A percentile compares a stretch with the other conserved stretches of the same genome.
Evolutionary conservation across 148 eudicot genomes (phyloP).

Genomic region (Drosera capensis): DNA sequence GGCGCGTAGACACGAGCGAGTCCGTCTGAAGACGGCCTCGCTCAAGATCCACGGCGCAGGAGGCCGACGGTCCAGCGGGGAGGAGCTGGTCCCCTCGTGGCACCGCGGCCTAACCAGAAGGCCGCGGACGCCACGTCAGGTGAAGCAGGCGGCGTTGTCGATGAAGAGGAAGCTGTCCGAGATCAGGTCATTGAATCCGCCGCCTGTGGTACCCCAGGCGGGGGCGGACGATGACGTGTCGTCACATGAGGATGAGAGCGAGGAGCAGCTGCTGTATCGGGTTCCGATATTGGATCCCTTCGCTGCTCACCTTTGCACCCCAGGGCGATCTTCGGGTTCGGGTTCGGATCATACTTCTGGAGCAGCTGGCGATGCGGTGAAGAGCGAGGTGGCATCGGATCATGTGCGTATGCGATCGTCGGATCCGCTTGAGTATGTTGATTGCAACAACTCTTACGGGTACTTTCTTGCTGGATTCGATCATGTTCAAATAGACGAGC

Average conservation of each 20-base stretch:
- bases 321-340: slow-evolving; percentile 1
- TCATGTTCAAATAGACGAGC: slow-evolving; percentile 54
- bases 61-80: not conserved
- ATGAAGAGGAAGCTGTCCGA: slow-evolving; percentile 4
- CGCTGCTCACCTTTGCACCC: slow-evolving; percentile 16
- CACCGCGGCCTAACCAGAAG: slow-evolving; percentile 42
- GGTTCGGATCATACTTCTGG: not conserved
- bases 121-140: slow-evolving; percentile 53
- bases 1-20: slow-evolving; percentile 66
- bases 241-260: slow-evolving; percentile 29
- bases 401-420: not conserved
- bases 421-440: not conserved
- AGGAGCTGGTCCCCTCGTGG: slow-evolving; percentile 33
- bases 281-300: slow-evolving; percentile 65
- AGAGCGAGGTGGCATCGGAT: not conserved
- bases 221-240: slow-evolving; percentile 24
- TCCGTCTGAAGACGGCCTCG: slow-evolving; percentile 51
- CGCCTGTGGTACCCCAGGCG: slow-evolving; percentile 39
- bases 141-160: slow-evolving; percentile 14
- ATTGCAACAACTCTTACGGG: slow-evolving; percentile 7
- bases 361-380: not conserved
- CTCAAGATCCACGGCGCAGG: slow-evolving; percentile 5
- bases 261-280: slow-evolving; percentile 53
- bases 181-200: slow-evolving; percentile 7
- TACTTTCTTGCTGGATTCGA: slow-evolving; percentile 19